phyloP scores from a whole-genome alignment of 768 basidiomycete genomes.

The Xerocomus spinulosus region DNA sequence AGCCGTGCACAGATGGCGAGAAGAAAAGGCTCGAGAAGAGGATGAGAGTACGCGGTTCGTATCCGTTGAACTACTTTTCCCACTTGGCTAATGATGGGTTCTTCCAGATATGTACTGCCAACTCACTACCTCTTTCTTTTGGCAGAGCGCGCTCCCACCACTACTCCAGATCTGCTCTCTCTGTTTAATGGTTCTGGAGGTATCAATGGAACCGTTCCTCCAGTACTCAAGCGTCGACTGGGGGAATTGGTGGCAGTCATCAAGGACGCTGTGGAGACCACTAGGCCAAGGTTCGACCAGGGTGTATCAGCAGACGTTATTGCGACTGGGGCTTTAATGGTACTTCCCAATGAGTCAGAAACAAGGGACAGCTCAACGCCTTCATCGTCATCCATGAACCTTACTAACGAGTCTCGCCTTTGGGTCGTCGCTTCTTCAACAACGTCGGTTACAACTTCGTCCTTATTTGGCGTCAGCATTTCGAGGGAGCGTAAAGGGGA shows the following conservation, averaged over 20 bases:
- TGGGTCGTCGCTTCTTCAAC: conserved; percentile 10
- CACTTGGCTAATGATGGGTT: background rate
- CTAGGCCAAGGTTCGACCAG: background rate
- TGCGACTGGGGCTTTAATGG: background rate
- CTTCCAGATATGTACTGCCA: conserved; percentile 61
- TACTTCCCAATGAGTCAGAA: conserved; percentile 3
- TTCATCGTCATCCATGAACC: background rate
- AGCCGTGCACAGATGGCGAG: conserved; percentile 79
- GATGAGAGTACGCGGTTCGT: conserved; percentile 81
- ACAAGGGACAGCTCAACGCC: conserved; percentile 10
- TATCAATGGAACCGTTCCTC: conserved; percentile 41
- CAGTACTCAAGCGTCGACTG: conserved; percentile 56
- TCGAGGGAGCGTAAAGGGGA: background rate
- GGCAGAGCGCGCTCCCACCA: conserved; percentile 65
- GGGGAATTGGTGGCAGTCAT: conserved; percentile 67
- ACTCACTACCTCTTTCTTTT: conserved; percentile 72
- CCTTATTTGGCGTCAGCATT: conserved; percentile 18
- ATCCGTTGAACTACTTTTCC: background rate
- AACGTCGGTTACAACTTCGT: conserved; percentile 22
- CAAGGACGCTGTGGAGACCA: conserved; percentile 38
- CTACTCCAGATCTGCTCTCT: conserved; percentile 58
- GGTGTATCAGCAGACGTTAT: background rate
- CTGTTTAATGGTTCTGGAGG: conserved; percentile 39
- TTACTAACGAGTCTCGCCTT: conserved; percentile 16
- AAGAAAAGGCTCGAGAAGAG: conserved; percentile 68